A percentile compares a stretch with the other conserved stretches of the same genome.
Evolutionary conservation across 768 basidiomycete species (phyloP).

Genomic region (Kwoniella sp.): DNA sequence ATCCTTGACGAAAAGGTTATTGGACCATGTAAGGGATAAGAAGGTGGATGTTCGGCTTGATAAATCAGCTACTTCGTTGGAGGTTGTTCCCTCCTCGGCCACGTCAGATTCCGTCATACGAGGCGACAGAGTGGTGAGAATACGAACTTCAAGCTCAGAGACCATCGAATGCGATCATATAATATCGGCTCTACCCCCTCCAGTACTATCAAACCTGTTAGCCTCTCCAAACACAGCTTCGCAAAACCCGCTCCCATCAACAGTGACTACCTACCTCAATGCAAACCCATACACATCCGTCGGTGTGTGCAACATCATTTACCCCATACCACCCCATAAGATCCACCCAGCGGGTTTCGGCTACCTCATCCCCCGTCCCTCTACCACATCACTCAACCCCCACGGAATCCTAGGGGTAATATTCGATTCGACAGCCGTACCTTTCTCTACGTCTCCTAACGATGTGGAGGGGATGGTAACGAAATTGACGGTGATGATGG

Average conservation of each 20-base stretch:
- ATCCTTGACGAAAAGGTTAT: conserved; percentile 62
- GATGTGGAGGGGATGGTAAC: conserved; percentile 58
- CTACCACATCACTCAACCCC: conserved; percentile 28
- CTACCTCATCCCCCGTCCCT: conserved; percentile 78
- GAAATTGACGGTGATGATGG: conserved; percentile 88
- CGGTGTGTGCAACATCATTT: conserved; percentile 85
- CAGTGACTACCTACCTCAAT: conserved; percentile 59
- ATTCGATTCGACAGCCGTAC: conserved; percentile 80
- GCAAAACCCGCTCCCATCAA: not conserved
- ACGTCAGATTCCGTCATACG: not conserved
- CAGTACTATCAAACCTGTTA: conserved; percentile 61
- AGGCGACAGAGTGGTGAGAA: not conserved
- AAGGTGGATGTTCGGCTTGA: conserved; percentile 66
- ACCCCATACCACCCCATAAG: conserved; percentile 59
- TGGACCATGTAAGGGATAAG: conserved; percentile 60
- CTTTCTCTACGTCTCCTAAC: conserved; percentile 62
- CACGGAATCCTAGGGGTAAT: conserved; percentile 70
- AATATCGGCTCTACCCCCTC: conserved; percentile 73
- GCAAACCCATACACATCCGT: conserved; percentile 77
- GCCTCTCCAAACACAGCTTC: too few species aligned
- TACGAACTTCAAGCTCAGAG: conserved; percentile 6
- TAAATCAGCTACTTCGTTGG: conserved; percentile 45
- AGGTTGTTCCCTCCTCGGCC: conserved; percentile 1
- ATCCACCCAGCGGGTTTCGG: conserved; percentile 89
- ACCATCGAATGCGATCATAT: conserved; percentile 59